Evolutionary conservation across 805 yeast species (phyloP).

Genomic region (Yamadazyma olivae): DNA sequence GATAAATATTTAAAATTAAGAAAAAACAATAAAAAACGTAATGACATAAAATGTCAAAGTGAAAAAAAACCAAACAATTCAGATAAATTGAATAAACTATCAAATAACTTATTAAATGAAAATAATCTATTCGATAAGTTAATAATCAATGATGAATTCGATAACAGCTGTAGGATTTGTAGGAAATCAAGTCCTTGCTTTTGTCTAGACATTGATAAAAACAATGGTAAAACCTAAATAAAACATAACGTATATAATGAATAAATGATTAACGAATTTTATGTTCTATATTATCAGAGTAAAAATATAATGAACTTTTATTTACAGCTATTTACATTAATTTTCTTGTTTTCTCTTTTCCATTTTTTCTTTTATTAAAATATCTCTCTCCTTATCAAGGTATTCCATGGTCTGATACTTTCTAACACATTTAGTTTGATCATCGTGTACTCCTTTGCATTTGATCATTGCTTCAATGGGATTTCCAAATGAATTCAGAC

Average conservation of each 20-base stretch:
- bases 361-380: constrained; percentile 55
- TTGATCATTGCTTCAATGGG: constrained; percentile 64
- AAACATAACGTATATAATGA: neutral
- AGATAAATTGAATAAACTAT: constrained; percentile 1
- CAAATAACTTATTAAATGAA: constrained; percentile 12
- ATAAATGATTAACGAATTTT: neutral
- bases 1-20: constrained; percentile 19
- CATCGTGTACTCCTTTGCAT: constrained; percentile 57
- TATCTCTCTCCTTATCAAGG: constrained; percentile 68
- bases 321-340: constrained; percentile 2
- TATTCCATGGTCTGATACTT: constrained; percentile 59
- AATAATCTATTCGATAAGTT: constrained; percentile 15
- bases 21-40: constrained; percentile 5
- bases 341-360: constrained; percentile 12
- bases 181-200: constrained; percentile 32
- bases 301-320: no score
- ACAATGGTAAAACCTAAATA: neutral
- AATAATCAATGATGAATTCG: constrained; percentile 9
- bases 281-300: neutral
- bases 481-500: constrained; percentile 55
- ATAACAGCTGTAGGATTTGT: constrained; percentile 32
- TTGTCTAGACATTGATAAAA: constrained; percentile 36
- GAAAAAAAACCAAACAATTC: neutral
- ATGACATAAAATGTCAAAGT: neutral
- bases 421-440: constrained; percentile 62